Base-by-base conservation (phyloP, 441 rosid species). In the Bruguiera hainesii region DNA sequence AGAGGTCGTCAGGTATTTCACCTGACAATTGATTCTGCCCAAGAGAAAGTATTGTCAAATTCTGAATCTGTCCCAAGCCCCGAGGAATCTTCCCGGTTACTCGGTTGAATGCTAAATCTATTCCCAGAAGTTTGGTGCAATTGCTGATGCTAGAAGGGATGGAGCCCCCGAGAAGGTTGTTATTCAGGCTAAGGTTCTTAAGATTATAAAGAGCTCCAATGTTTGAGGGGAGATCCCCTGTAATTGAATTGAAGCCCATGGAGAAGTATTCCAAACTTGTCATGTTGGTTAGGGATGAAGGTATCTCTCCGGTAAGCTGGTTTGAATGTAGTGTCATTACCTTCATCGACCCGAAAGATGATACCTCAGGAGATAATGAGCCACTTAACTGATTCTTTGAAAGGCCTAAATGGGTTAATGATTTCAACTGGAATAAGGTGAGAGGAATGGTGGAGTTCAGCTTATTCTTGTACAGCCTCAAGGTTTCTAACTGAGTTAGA, bases 1-100 rank as follows among this genome's bases (percentile, higher is more conserved):
- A 93, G 72, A 90, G 86, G 57, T 89, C 96, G 71, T 82, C 87
- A 19, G 97, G 93, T 50, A 93, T 81, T 68, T 86, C 90, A 25
- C 97, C 97, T 3, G 85, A 76, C 60, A 93, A 55, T 50, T 42
- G 70, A 67, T 90, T 93, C 3, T 13, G 6, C 13, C 73, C 83
- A 1, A 90, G 57, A 56, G 88, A 75, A 15, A 90, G 55, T 57
- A 7, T 20, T 35, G 85, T 87, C 28, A 92, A 76, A 75, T 89
- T 89, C 25, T 64, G 56, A 80, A 84, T 61, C 73, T 65, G 58
- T 31, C 90, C 93, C 30, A 92, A 73, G 63, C 95, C 93, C 20
- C 21, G 62, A 0, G 92, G 92, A 56, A 93, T 80, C 76, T 81
- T 59, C 49, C 93, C 89, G 1, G 80, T 68, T 33, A 90, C 58